Evolutionary conservation across 2,329 filamentous ascomycete genomes (phyloP), one percentile per base, ranked within the genome.

Genomic region (Rhinocladiella similis): DNA sequence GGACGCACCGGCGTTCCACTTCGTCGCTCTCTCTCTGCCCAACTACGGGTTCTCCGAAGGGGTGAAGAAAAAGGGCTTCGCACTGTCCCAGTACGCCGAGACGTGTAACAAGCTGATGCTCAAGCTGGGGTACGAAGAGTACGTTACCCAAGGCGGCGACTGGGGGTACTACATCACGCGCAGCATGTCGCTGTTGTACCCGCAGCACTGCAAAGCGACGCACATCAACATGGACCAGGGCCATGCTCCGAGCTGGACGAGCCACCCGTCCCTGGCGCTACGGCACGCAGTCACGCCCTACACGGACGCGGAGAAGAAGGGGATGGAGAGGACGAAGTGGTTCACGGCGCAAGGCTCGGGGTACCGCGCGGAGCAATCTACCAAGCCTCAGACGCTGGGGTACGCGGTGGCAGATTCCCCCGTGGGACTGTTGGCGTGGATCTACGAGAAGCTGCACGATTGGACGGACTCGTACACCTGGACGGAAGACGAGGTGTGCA

Each of bases 391-490:
- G 50, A 93, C 89, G 0, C 67, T 92, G 0, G 86, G 85, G 0
- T 90, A 89, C 65, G 84, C 78, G 0, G 76, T 92, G 2, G 78
- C 82, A 0, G 88, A 91, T 67, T 86, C 81, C 5, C 90, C 89
- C 0, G 81, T 89, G 0, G 87, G 81, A 0, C 73, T 91, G 2
- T 75, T 93, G 1, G 83, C 87, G 0, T 94, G 90, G 90, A 85
- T 93, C 33, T 89, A 89, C 63, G 90, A 93, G 72, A 93, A 93
- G 68, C 73, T 93, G 36, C 83, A 87, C 63, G 85, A 89, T 64
- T 93, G 89, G 89, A 85, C 85, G 0, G 88, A 92, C 65, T 65
- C 64, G 1, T 91, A 91, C 66, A 74, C 81, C 0, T 92, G 88
- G 88, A 87, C 83, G 0, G 85, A 90, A 59, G 87, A 91, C 53